Conservation (phyloP, 1,139 yeast species). For the Lodderomyces metapsilosis region DNA sequence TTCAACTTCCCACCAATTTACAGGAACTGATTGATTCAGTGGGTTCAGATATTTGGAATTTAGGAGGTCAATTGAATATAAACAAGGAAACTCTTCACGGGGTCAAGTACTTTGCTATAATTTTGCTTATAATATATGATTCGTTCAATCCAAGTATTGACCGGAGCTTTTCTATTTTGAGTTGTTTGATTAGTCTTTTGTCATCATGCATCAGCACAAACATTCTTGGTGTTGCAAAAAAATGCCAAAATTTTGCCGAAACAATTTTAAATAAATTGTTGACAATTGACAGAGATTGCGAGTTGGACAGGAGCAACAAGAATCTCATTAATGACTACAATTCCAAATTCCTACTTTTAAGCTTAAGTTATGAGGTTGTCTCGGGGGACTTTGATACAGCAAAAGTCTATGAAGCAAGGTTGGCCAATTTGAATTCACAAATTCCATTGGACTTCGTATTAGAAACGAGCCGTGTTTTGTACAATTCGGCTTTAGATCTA, state of each 20-base stretch:
- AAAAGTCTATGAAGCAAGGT: constrained; percentile 7
- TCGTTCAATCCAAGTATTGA: constrained; percentile 13
- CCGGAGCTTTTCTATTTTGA: constrained; percentile 19
- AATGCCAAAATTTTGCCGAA: constrained; percentile 11
- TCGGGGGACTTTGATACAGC: constrained; percentile 7
- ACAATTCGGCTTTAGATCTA: constrained; percentile 8
- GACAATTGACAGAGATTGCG: constrained; percentile 7
- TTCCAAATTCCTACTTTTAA: constrained; percentile 8
- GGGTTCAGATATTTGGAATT: constrained; percentile 28
- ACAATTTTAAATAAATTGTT: constrained; percentile 7
- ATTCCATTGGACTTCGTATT: constrained; percentile 7
- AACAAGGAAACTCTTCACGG: constrained; percentile 9
- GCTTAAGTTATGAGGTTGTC: constrained; percentile 10
- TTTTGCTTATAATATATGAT: constrained; percentile 22
- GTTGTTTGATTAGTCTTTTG: constrained; percentile 17
- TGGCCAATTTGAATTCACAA: background rate
- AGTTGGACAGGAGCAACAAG: constrained; percentile 2
- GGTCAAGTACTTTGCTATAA: constrained; percentile 20
- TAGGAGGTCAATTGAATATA: constrained; percentile 10
- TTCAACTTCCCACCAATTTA: constrained; percentile 7
- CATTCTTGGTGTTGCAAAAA: constrained; percentile 13
- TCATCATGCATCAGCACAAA: constrained; percentile 9
- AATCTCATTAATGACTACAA: constrained; percentile 6
- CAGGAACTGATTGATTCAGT: constrained; percentile 15
- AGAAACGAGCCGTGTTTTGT: constrained; percentile 12